These are phyloP conservation scores for Monosporascus sp. DNA, from an alignment of 2,329 filamentous ascomycete species.

Conservation along the genomic window DNA sequence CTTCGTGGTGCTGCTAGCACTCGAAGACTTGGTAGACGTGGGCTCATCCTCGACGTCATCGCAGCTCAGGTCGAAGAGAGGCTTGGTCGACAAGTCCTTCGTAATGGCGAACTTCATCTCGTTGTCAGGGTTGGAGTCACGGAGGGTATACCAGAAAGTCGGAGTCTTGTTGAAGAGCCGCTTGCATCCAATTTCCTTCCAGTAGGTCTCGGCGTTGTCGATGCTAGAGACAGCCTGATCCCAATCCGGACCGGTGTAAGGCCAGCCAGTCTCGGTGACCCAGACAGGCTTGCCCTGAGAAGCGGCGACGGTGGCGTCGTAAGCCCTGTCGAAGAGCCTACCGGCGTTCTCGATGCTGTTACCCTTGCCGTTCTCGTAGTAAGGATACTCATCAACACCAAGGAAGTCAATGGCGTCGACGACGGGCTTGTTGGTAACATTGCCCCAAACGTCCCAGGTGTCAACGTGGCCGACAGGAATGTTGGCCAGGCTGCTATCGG, in stretches of 20 bases:
- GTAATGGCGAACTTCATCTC: constrained; percentile 16
- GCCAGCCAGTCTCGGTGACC: constrained; percentile 54
- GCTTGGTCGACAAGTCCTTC: constrained; percentile 12
- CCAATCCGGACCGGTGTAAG: constrained; percentile 39
- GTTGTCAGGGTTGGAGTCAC: constrained; percentile 27
- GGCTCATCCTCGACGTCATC: constrained; percentile 5
- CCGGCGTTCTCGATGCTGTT: constrained; percentile 39
- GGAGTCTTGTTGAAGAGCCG: constrained; percentile 23
- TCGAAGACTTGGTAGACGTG: constrained; percentile 6
- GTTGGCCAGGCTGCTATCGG: constrained; percentile 25
- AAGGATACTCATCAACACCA: constrained; percentile 49
- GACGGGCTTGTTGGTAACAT: constrained; percentile 42
- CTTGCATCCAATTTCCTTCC: constrained; percentile 26
- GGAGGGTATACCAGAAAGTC: constrained; percentile 31
- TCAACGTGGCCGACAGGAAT: constrained; percentile 49
- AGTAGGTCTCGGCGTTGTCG: constrained; percentile 37
- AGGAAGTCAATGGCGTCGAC: constrained; percentile 47
- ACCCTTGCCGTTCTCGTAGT: constrained; percentile 39
- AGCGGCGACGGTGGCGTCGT: constrained; percentile 31
- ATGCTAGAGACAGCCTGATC: constrained; percentile 40
- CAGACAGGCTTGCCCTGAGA: constrained; percentile 37
- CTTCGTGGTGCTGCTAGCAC: not conserved
- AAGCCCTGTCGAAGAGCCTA: constrained; percentile 35
- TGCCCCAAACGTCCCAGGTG: constrained; percentile 48
- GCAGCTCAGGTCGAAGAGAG: constrained; percentile 16